Conservation (phyloP, 306 rosid species). For the Ziziphus jujuba region DNA sequence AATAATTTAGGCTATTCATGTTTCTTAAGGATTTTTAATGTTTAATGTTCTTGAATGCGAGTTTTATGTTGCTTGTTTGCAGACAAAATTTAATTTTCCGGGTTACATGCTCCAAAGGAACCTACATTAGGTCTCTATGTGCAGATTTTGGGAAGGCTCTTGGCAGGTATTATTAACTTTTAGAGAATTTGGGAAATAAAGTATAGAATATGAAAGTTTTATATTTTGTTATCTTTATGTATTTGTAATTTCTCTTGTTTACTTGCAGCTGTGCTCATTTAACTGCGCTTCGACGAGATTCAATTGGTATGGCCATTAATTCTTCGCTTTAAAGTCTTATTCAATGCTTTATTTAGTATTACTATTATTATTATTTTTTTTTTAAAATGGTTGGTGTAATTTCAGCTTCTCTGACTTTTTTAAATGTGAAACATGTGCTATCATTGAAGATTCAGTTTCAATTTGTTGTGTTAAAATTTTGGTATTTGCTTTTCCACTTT, state of each 20-base stretch:
- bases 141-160: slow-evolving; percentile 93
- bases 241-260: not conserved
- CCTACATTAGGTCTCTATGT: slow-evolving; percentile 87
- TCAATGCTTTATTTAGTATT: not conserved
- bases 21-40: not conserved
- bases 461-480: not conserved
- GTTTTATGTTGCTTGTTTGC: slow-evolving; percentile 31
- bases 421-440: no score
- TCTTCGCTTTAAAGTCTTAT: slow-evolving; percentile 18
- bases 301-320: slow-evolving; percentile 63
- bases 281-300: slow-evolving; percentile 91
- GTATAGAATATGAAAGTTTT: not conserved
- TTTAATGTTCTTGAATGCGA: slow-evolving; percentile 3
- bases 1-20: not conserved
- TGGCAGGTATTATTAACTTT: slow-evolving; percentile 71
- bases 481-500: slow-evolving; percentile 4
- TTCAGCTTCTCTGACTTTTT: no score
- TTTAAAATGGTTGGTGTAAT: no score
- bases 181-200: no score
- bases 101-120: slow-evolving; percentile 89
- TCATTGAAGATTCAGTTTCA: not conserved
- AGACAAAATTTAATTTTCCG: slow-evolving; percentile 93
- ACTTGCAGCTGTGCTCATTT: slow-evolving; percentile 86
- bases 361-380: no score
- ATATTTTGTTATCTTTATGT: not conserved